Conservation (phyloP, 352 stramenopile genomes). For the Thalassiosira hispida region DNA sequence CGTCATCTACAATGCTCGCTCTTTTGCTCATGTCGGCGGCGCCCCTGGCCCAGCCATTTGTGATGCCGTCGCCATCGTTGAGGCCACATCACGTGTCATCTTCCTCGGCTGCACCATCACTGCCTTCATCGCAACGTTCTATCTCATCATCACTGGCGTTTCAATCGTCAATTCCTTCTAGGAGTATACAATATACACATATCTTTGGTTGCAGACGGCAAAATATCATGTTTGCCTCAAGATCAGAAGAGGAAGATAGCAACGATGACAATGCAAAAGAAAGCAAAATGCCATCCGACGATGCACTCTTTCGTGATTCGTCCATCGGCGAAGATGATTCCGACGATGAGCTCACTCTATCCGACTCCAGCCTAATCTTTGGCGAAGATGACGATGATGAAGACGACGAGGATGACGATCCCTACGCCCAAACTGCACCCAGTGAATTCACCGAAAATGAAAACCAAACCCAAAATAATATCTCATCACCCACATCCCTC, state of each 20-base stretch:
- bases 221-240: not conserved
- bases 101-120: not conserved
- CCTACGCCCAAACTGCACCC: constrained; percentile 54
- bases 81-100: not conserved
- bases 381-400: constrained; percentile 55
- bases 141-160: not conserved
- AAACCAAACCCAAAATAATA: constrained; percentile 2
- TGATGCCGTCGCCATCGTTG: constrained; percentile 10
- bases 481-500: constrained; percentile 21
- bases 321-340: constrained; percentile 10
- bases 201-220: not conserved
- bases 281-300: constrained; percentile 41
- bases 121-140: not conserved
- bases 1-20: constrained; percentile 10
- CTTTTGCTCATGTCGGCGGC: constrained; percentile 22
- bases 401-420: constrained; percentile 61
- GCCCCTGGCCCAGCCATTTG: constrained; percentile 19
- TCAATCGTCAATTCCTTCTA: not conserved
- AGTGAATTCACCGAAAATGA: constrained; percentile 62
- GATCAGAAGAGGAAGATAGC: constrained; percentile 6
- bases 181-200: not conserved
- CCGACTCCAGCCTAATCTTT: constrained; percentile 36
- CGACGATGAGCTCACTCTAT: constrained; percentile 28
- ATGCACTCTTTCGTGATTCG: constrained; percentile 37
- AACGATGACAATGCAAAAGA: constrained; percentile 21